Conservation (phyloP, 768 basidiomycete genomes). For the Stropharia rugosoannulata region DNA sequence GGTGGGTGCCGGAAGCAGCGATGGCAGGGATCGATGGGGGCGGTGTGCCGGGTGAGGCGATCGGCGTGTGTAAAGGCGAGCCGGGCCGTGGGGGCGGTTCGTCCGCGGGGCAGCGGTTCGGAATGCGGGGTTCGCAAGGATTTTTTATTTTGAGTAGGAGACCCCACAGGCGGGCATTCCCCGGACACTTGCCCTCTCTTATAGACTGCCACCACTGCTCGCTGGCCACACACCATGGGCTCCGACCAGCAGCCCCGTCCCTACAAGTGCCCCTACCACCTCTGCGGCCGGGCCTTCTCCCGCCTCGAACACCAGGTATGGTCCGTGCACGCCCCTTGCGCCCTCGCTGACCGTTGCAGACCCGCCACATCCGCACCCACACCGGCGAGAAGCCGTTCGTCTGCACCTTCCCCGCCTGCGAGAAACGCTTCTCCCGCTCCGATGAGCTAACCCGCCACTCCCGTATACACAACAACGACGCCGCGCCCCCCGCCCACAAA, state of each 20-base stretch:
- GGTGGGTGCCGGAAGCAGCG: no score
- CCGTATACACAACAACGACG: constrained; percentile 80
- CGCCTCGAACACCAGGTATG: constrained; percentile 92
- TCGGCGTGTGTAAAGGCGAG: background rate
- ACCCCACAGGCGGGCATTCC: constrained; percentile 12
- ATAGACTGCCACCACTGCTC: constrained; percentile 11
- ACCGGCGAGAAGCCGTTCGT: constrained; percentile 97
- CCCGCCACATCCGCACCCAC: constrained; percentile 96
- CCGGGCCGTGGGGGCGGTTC: constrained; percentile 7
- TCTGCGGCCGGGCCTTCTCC: constrained; percentile 95
- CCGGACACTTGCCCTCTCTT: constrained; percentile 8
- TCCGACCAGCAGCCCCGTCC: constrained; percentile 53
- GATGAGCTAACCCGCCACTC: constrained; percentile 97
- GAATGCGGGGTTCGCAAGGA: constrained; percentile 1
- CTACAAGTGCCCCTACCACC: constrained; percentile 93
- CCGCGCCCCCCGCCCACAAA: constrained; percentile 13
- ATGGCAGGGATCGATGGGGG: background rate
- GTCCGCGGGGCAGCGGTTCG: constrained; percentile 6
- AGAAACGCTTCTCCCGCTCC: constrained; percentile 97
- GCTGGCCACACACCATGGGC: constrained; percentile 15
- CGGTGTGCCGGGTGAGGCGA: background rate
- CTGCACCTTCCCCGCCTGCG: constrained; percentile 91
- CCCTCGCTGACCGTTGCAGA: constrained; percentile 47
- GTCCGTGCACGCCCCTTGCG: constrained; percentile 3
- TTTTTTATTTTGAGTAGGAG: background rate